Evolutionary conservation across 768 basidiomycete genomes (phyloP).

Genomic region (Sporobolomyces roseus): DNA sequence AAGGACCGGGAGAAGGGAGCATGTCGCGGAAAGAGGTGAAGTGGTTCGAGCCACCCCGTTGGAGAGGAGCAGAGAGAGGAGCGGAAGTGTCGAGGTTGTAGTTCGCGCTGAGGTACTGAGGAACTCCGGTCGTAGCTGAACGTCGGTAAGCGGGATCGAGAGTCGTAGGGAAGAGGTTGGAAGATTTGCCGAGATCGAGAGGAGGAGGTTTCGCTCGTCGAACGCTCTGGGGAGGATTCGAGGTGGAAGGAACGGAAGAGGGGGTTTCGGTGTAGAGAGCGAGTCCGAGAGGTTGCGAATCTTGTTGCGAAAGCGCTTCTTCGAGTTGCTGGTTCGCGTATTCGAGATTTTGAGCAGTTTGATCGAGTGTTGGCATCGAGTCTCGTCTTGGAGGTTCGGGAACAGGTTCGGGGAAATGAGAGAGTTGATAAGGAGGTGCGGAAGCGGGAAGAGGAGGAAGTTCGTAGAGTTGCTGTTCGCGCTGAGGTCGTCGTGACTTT

Average conservation of each 20-base stretch:
- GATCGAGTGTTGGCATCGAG: constrained; percentile 21
- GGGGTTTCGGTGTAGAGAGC: constrained; percentile 19
- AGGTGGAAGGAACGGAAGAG: too few species aligned
- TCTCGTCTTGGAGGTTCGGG: constrained; percentile 11
- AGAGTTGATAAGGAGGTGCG: constrained; percentile 14
- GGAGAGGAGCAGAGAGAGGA: constrained; percentile 19
- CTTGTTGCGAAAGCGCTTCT: neutral
- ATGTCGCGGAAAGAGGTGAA: constrained; percentile 17
- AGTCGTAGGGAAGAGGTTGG: constrained; percentile 18
- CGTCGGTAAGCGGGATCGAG: constrained; percentile 9
- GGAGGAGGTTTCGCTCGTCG: constrained; percentile 27
- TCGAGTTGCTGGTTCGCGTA: constrained; percentile 8
- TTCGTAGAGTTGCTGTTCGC: neutral
- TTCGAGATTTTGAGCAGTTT: constrained; percentile 16
- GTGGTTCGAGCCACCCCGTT: constrained; percentile 1
- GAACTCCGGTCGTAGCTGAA: constrained; percentile 17
- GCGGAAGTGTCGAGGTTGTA: constrained; percentile 6
- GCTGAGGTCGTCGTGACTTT: neutral
- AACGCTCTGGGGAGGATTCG: neutral
- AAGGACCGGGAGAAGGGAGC: constrained; percentile 19
- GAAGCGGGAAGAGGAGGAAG: constrained; percentile 11
- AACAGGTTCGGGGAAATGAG: constrained; percentile 8
- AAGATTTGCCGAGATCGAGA: constrained; percentile 20
- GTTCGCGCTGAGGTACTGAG: constrained; percentile 20
- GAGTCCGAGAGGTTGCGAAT: constrained; percentile 14